Base-by-base conservation (phyloP, 2,329 filamentous ascomycete species). In the Hymenoscyphus linearis region DNA sequence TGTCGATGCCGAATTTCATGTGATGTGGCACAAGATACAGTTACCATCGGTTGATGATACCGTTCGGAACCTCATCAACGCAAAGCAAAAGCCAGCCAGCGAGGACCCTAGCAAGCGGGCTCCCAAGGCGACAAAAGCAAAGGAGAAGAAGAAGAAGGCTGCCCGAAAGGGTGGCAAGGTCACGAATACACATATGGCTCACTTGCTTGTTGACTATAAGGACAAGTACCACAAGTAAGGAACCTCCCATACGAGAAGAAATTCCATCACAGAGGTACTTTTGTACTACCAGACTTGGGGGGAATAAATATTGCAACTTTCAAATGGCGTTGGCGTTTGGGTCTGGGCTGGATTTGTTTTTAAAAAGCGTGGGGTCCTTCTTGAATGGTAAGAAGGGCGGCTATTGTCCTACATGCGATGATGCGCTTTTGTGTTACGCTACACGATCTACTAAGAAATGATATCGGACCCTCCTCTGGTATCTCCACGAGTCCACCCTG, bases 1-100 rank as follows among this genome's bases (percentile, higher is more conserved):
- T 37, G 87, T 98, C 68, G 92, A 97, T 71, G 77, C 83, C 9
- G 91, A 96, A 74, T 97, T 98, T 74, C 83, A 87, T 73, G 78
- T 80, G 62, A 89, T 93, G 77, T 99, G 93, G 92, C 82, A 88
- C 65, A 88, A 88, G 71, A 88, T 91, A 58, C 84, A 86, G 69
- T 79, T 98, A 26, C 95, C 95, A 14, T 69, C 70, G 36, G 67
- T 73, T 7, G 72, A 75, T 59, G 74, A 75, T 36, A 66, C 76
- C n/a, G 74, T 74, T 22, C 72, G 74, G 66, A 74, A 77, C 53
- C 71, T 77, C 16, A 65, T 75, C 35, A 75, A 73, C 12, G 72
- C 72, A 14, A 71, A 71, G 5, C 71, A 75, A 63, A 75, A 74
- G 59, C 73, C 73, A 25, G 72, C 73, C 4, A 74, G 73, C 60